Base-by-base conservation (phyloP, 345 rosid species). In the Cardamine chenopodiifolia region DNA sequence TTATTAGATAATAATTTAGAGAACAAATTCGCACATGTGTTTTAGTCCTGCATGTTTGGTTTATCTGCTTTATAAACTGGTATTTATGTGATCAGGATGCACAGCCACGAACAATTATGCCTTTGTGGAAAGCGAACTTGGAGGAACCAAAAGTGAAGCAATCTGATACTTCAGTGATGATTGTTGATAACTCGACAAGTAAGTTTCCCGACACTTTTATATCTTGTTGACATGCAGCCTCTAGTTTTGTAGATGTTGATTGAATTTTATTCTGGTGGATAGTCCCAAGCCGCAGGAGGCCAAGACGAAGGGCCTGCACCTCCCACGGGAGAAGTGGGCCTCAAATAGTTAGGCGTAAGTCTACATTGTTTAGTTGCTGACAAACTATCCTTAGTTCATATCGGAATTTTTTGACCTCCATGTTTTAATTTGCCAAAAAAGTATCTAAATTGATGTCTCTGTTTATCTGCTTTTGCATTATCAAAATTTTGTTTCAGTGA, bases 121-220 rank as follows among this genome's bases (percentile, higher is more conserved):
- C 94, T 29, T 77, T 96, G 85, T 90, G 99, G 97, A 92, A 80
- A 80, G 96, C 94, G 29, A 89, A 88, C 83, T 73, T 96, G 78
- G 96, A 90, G 80, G 95, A 88, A 66, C 87, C 87, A 72, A 90
- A 89, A 80, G 74, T 70, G 31, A 84, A 88, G 72, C 94, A 74
- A 72, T 75, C 87, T 70, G 98, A 96, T 82, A 78, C 93, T 63
- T 84, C 98, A 17, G 96, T 92, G 76, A 79, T 80, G 80, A 89
- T 96, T 76, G 80, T 81, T 60, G 96, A 92, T 49, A 85, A 80
- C 75, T 49, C 87, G 72, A 75, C 82, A 79, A 90, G 99, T 90
- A 92, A 92, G 78, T 77, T 79, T 82, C 82, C 70, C 44, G 11
- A 7, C 9, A 54, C 66, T 71, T 45, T 60, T 26, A 29, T 78